Conservation (phyloP, 768 basidiomycete genomes). For the Boletus sp. region DNA sequence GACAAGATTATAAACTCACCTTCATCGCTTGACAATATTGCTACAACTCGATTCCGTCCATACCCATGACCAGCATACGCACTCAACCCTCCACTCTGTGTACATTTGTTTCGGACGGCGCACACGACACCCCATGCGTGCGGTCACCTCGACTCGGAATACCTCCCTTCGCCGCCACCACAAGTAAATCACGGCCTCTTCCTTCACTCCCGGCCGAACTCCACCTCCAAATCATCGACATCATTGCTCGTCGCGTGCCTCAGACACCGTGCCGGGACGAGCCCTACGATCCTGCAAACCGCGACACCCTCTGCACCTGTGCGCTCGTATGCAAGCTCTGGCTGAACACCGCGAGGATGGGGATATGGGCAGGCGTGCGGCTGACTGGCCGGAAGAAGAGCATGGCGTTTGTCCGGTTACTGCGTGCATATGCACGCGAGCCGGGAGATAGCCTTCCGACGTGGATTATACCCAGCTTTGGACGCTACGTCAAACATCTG, state of each 20-base stretch:
- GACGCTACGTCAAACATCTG: slow-evolving; percentile 45
- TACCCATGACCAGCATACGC: slow-evolving; percentile 13
- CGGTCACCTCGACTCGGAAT: background rate
- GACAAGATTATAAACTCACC: slow-evolving; percentile 11
- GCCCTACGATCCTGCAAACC: slow-evolving; percentile 14
- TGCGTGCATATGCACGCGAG: slow-evolving; percentile 15
- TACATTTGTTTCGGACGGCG: background rate
- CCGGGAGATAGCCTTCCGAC: slow-evolving; percentile 26
- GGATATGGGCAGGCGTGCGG: slow-evolving; percentile 25
- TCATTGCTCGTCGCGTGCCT: slow-evolving; percentile 18
- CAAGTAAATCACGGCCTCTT: slow-evolving; percentile 3
- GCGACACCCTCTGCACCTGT: slow-evolving; percentile 22
- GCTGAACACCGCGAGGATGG: slow-evolving; percentile 22
- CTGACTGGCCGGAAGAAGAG: slow-evolving; percentile 18
- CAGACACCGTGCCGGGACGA: slow-evolving; percentile 5
- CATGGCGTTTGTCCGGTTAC: slow-evolving; percentile 18
- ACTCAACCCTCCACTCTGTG: slow-evolving; percentile 1
- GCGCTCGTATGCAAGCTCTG: slow-evolving; percentile 32
- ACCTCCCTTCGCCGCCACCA: background rate
- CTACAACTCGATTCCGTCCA: background rate
- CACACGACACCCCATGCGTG: background rate
- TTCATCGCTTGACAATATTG: background rate
- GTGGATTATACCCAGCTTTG: slow-evolving; percentile 49
- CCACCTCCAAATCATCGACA: slow-evolving; percentile 30
- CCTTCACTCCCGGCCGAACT: slow-evolving; percentile 29